phyloP scores from a whole-genome alignment of 2,329 filamentous ascomycete genomes.

The Elsinoe perseae region DNA sequence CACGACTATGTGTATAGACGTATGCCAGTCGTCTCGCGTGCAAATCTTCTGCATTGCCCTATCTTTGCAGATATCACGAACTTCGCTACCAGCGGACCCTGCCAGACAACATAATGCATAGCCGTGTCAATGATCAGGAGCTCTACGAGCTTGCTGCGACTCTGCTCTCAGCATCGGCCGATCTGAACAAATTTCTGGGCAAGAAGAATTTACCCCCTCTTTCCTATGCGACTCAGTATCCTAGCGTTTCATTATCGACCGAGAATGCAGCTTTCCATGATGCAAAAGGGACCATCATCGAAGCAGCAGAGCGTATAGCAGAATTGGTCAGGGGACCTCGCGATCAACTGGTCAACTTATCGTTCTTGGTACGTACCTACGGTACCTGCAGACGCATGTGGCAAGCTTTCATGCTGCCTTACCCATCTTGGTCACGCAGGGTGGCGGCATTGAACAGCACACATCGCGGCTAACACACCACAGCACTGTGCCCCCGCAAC shows the following conservation, averaged over 20 bases:
- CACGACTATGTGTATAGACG: slow-evolving; percentile 13
- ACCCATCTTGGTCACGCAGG: slow-evolving; percentile 10
- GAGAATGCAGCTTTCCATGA: slow-evolving; percentile 16
- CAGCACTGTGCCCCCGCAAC: slow-evolving; percentile 17
- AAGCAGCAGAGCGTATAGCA: slow-evolving; percentile 16
- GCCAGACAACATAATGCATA: slow-evolving; percentile 10
- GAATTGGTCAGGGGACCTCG: slow-evolving; percentile 15
- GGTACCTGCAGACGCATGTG: neutral
- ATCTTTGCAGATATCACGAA: slow-evolving; percentile 2
- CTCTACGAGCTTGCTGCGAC: slow-evolving; percentile 16
- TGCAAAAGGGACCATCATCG: slow-evolving; percentile 16
- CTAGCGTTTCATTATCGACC: slow-evolving; percentile 14
- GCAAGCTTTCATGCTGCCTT: slow-evolving; percentile 7
- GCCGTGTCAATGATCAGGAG: slow-evolving; percentile 14
- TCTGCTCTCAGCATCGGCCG: slow-evolving; percentile 14
- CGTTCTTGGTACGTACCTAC: slow-evolving; percentile 14
- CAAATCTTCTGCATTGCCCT: neutral
- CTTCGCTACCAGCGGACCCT: neutral
- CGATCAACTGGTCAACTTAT: slow-evolving; percentile 14
- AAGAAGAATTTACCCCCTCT: slow-evolving; percentile 10
- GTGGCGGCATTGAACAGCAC: neutral
- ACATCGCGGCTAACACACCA: slow-evolving; percentile 1
- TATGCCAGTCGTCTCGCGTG: slow-evolving; percentile 10
- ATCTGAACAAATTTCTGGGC: slow-evolving; percentile 16
- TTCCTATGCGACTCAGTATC: slow-evolving; percentile 11